Percentiles rank a stretch among this genome's conserved stretches.
Conservation (phyloP, 23 red algal species). For the Gracilaria vermiculophylla region DNA sequence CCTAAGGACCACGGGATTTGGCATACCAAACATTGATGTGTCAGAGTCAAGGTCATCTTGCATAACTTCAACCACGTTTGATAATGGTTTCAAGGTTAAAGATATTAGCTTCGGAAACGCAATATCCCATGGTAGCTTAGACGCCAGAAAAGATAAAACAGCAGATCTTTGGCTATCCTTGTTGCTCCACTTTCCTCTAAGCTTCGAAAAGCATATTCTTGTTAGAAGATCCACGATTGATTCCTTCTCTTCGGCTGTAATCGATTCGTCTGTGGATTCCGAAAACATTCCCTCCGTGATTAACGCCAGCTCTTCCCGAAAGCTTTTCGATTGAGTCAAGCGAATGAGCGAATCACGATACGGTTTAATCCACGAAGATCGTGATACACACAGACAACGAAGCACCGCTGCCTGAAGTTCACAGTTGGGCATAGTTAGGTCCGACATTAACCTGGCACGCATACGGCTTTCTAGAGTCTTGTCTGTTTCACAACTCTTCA, state of each 20-base stretch:
- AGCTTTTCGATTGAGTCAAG: constrained; percentile 43
- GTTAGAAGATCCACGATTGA: constrained; percentile 48
- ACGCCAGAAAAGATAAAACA: constrained; percentile 40
- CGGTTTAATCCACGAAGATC: constrained; percentile 48
- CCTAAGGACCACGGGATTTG: constrained; percentile 3
- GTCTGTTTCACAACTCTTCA: constrained; percentile 39
- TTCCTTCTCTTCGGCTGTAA: background rate
- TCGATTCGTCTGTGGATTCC: background rate
- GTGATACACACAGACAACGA: constrained; percentile 29
- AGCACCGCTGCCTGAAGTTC: constrained; percentile 30
- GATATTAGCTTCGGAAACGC: constrained; percentile 56
- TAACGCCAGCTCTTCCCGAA: constrained; percentile 68
- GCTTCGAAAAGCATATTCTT: constrained; percentile 73
- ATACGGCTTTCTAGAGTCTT: background rate
- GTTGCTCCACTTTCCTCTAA: constrained; percentile 32
- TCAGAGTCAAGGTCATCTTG: background rate
- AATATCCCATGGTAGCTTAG: constrained; percentile 40
- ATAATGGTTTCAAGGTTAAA: constrained; percentile 33
- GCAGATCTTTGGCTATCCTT: constrained; percentile 41
- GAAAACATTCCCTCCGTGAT: constrained; percentile 18
- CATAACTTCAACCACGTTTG: background rate
- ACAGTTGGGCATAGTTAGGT: constrained; percentile 14
- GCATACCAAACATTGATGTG: background rate
- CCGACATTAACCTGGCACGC: constrained; percentile 35
- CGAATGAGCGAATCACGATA: constrained; percentile 57